Evolutionary conservation across 176 grass and related monocot species (phyloP), one percentile per base, ranked within the genome.

Genomic region (Oryza glaberrima): DNA sequence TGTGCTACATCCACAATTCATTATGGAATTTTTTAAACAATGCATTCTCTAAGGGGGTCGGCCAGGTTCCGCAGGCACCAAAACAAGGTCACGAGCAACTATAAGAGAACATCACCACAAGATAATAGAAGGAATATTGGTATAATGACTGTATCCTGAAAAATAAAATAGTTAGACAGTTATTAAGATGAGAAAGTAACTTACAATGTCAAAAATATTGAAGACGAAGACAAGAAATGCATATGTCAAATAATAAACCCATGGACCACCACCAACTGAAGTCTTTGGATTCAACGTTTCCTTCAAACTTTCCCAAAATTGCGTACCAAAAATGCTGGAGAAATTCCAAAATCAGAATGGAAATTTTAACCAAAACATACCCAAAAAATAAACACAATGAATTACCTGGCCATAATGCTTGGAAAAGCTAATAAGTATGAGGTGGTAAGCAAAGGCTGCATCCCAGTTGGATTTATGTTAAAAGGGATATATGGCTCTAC

Each of bases 201-300:
- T 98, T 92, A 98, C 96, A 92, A 98, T 98, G 85, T 98, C 96
- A 93, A 95, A 98, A 88, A 95, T 95, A 61, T 98, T 98, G 92
- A 98, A 95, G 56, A 95, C 30, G 69, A 95, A 98, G 77, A 98
- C 90, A 4, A 88, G 87, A 85, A 98, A 90, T 20, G 91, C 89
- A 86, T 98, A 98, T 30, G 87, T 92, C 40, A 79, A 77, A 75
- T 98, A 98, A 82, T 98, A 98, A 75, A 92, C 78, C 96, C 93
- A 98, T 43, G 93, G 89, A 79, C 81, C 70, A 72, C 83, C 88
- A 88, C 93, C 93, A 74, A 80, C 40, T 73, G 89, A 92, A 72
- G 83, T 87, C 32, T 71, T 93, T 86, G 96, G 96, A 60, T 95
- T 95, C 75, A 98, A 86, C 51, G 89, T 93, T 76, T 94, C 83